Conservation (phyloP, 164 flowering plant genomes). For the Pachysandra terminalis region DNA sequence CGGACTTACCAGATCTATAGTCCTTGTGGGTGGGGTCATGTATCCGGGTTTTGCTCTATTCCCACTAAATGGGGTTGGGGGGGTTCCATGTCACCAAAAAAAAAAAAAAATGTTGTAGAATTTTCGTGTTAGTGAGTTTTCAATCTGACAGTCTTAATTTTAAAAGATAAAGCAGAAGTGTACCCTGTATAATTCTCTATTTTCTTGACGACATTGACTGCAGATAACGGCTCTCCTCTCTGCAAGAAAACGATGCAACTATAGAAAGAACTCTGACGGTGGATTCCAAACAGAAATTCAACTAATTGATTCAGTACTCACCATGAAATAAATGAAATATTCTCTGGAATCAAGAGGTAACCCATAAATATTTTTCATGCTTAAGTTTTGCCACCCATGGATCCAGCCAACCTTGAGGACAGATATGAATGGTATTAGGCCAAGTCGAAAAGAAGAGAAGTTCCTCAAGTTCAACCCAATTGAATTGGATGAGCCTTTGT, state of each 20-base stretch:
- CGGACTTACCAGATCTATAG: too few species aligned
- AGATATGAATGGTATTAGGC: constrained; percentile 9
- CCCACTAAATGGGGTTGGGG: too few species aligned
- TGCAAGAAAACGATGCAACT: constrained; percentile 23
- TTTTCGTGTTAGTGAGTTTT: not conserved
- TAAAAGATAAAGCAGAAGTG: constrained; percentile 1
- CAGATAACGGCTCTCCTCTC: constrained; percentile 55
- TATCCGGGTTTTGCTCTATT: too few species aligned
- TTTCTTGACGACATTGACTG: constrained; percentile 33
- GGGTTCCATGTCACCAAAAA: too few species aligned
- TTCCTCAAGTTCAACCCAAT: constrained; percentile 16
- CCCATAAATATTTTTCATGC: constrained; percentile 32
- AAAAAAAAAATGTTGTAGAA: not conserved
- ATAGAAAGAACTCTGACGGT: not conserved
- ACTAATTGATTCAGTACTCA: constrained; percentile 20
- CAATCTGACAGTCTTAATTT: not conserved
- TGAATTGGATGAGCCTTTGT: constrained; percentile 12
- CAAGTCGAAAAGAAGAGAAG: constrained; percentile 17
- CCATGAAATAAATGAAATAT: constrained; percentile 54
- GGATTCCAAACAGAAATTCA: not conserved
- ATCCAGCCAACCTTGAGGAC: constrained; percentile 16
- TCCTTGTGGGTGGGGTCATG: too few species aligned
- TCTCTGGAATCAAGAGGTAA: constrained; percentile 38
- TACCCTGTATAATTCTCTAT: constrained; percentile 50
- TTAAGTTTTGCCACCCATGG: constrained; percentile 16